phyloP scores from a whole-genome alignment of 2,329 filamentous ascomycete genomes.

The Neoarthrinium moseri region DNA sequence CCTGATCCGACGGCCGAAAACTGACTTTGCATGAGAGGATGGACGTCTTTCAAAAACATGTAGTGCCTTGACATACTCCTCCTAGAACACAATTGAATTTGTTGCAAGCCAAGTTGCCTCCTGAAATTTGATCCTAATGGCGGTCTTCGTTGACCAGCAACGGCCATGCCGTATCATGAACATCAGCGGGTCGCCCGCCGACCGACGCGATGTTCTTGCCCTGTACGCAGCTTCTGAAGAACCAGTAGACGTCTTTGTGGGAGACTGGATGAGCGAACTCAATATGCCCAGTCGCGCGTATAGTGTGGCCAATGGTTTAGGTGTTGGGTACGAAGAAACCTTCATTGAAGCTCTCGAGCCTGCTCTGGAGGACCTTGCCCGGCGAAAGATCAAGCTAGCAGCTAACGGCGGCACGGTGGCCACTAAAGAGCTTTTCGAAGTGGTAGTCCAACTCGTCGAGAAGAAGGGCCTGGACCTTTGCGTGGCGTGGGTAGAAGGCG shows the following conservation, averaged over 20 bases:
- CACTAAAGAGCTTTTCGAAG: slow-evolving; percentile 12
- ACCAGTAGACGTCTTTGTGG: slow-evolving; percentile 9
- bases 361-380: slow-evolving; percentile 6
- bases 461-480: slow-evolving; percentile 17
- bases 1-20: background rate
- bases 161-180: slow-evolving; percentile 6
- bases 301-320: background rate
- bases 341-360: slow-evolving; percentile 9
- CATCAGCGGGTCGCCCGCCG: slow-evolving; percentile 4
- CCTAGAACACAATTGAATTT: background rate
- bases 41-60: background rate
- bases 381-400: slow-evolving; percentile 21
- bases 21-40: background rate
- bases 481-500: slow-evolving; percentile 27
- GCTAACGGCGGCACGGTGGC: slow-evolving; percentile 28
- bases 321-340: slow-evolving; percentile 7
- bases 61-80: background rate
- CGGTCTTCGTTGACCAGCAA: background rate
- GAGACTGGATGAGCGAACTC: slow-evolving; percentile 11
- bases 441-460: slow-evolving; percentile 11
- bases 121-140: background rate
- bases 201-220: background rate
- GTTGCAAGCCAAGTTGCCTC: background rate
- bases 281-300: slow-evolving; percentile 10
- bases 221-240: slow-evolving; percentile 9